Percentiles rank a stretch among this genome's conserved stretches.
These are phyloP conservation scores for Pythium guiyangense DNA, from an alignment of 352 stramenopile species.

Conservation along the genomic window DNA sequence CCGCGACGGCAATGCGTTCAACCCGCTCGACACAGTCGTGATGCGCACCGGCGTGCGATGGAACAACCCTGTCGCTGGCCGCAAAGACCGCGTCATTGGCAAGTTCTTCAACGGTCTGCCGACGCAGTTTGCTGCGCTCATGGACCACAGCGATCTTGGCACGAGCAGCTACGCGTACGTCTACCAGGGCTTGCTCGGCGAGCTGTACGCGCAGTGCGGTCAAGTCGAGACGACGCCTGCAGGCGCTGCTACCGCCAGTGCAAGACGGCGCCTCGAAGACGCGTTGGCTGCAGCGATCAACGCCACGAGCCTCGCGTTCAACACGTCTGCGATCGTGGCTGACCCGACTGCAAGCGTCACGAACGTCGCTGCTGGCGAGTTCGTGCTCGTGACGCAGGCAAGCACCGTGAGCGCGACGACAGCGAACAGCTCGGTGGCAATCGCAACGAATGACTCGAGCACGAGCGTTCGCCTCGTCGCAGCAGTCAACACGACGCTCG, in stretches of 20 bases:
- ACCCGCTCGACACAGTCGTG: constrained; percentile 9
- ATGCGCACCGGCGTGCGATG: constrained; percentile 29
- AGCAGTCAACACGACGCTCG: constrained; percentile 8
- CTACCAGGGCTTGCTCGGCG: constrained; percentile 5
- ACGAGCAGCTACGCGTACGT: constrained; percentile 14
- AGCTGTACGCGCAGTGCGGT: constrained; percentile 10
- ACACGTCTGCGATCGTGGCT: neutral
- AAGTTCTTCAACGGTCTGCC: constrained; percentile 59
- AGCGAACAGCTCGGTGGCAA: constrained; percentile 4
- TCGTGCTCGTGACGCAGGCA: constrained; percentile 6
- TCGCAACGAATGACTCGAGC: neutral
- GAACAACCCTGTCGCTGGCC: constrained; percentile 13
- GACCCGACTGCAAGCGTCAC: constrained; percentile 5
- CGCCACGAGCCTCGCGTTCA: constrained; percentile 2
- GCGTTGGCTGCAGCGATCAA: neutral
- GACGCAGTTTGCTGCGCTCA: constrained; percentile 5
- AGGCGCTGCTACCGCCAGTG: no score
- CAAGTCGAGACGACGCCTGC: no score
- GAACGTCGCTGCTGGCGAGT: constrained; percentile 3
- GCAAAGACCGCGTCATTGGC: constrained; percentile 14
- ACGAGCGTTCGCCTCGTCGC: constrained; percentile 4
- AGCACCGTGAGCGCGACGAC: neutral
- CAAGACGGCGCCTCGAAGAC: constrained; percentile 1
- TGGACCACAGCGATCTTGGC: constrained; percentile 11
- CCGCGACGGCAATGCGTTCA: constrained; percentile 4